Evolutionary conservation across 495 filamentous ascomycete species (phyloP), one percentile per base, ranked within the genome.

Genomic region (Penicillium egyptiacum): DNA sequence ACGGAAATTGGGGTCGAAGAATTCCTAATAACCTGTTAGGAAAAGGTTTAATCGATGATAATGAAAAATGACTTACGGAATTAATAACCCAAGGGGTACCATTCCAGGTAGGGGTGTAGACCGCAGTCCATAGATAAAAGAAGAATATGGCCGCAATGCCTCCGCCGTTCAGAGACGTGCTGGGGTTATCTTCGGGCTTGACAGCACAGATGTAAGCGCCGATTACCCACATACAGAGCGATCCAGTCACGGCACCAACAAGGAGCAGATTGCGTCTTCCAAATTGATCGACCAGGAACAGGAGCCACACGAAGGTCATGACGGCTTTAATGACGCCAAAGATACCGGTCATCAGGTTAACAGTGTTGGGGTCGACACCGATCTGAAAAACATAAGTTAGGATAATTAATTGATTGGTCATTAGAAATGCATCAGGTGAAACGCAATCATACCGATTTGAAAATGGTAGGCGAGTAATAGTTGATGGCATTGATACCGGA

Each of bases 91-190:
- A 87, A 0, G 83, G 83, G 6, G 82, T 84, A 14, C 85, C 86
- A 65, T 90, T 89, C 87, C 87, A 89, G 2, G 83, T 83, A 0
- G 87, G 83, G 0, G 86, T 87, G 63, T 90, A 90, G 66, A 87
- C 86, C 1, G 85, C 84, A 14, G 86, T 88, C 84, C 86, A 89
- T 10, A 90, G 79, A 64, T 89, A 90, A 75, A 89, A 89, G 76
- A 90, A 88, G 77, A 88, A 84, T 20, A 90, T 80, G 17, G 86
- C 86, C 0, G 83, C 83, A 49, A 87, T 86, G 52, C 86, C 86
- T 30, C 78, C 82, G 2, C 78, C 69, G 20, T 73, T 70, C 11
- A 88, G 70, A n/a, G 67, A 56, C 7, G 55, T 51, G 17, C 50
- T 70, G 20, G 68, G 67, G 42, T 81, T 72, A 1, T 73, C 63